A percentile compares a stretch with the other conserved stretches of the same genome.
phyloP scores from a whole-genome alignment of 2,329 filamentous ascomycete species.

The Stachybotrys elegans region DNA sequence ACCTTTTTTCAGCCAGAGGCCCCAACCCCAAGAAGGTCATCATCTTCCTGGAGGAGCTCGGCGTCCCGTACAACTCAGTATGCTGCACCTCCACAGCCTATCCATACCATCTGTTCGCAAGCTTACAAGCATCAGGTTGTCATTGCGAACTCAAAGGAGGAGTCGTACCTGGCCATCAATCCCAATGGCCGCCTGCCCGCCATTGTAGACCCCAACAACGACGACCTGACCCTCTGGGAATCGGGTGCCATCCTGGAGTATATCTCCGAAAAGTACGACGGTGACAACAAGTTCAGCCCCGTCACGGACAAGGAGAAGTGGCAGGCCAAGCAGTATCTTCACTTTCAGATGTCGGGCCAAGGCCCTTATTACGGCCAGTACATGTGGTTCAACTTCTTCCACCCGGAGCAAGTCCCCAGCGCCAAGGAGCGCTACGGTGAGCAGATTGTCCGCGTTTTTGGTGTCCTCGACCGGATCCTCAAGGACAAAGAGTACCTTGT shows the following conservation, averaged over 20 bases:
- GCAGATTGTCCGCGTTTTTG: conserved; percentile 22
- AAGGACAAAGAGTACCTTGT: conserved; percentile 29
- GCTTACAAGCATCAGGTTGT: conserved; percentile 9
- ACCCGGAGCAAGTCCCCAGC: conserved; percentile 20
- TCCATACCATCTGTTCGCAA: neutral
- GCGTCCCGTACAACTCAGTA: conserved; percentile 26
- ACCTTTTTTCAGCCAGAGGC: conserved; percentile 12
- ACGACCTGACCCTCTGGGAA: conserved; percentile 74
- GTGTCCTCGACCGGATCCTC: conserved; percentile 25
- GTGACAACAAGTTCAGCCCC: conserved; percentile 64
- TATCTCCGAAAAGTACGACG: conserved; percentile 75
- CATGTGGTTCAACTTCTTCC: conserved; percentile 24
- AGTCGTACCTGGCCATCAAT: conserved; percentile 87
- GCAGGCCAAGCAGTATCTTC: conserved; percentile 26
- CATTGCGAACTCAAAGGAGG: conserved; percentile 51
- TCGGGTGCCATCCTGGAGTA: conserved; percentile 81
- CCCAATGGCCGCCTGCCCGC: conserved; percentile 90
- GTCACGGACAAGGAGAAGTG: conserved; percentile 26
- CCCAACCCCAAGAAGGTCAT: conserved; percentile 27
- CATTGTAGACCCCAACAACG: conserved; percentile 75
- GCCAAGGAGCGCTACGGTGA: conserved; percentile 25
- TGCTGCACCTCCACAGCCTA: neutral
- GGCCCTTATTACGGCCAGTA: conserved; percentile 32
- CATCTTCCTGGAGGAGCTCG: conserved; percentile 31
- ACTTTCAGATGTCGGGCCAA: conserved; percentile 34